Conservation (phyloP, 352 stramenopile species). For the Peronospora farinosa region DNA sequence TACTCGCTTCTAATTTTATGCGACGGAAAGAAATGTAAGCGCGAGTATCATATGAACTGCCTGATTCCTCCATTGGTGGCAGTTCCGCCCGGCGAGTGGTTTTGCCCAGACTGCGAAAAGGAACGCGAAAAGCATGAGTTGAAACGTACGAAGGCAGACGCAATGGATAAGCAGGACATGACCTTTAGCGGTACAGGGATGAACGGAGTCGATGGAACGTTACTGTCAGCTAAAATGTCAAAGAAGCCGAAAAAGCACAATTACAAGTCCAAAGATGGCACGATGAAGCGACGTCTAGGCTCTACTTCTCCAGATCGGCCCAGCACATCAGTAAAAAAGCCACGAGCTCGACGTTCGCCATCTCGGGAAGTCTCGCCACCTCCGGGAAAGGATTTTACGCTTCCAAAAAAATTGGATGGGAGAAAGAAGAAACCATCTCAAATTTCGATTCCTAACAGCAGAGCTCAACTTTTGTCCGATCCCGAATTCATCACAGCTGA, state of each 20-base stretch:
- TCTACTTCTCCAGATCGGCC: conserved; percentile 38
- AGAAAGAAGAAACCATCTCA: conserved; percentile 39
- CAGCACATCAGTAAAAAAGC: conserved; percentile 37
- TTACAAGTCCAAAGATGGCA: conserved; percentile 43
- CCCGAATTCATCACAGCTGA: conserved; percentile 32
- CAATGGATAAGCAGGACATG: conserved; percentile 17
- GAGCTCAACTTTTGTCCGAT: conserved; percentile 28
- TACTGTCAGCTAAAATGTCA: conserved; percentile 12
- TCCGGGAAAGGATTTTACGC: conserved; percentile 25
- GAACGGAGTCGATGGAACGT: conserved; percentile 16
- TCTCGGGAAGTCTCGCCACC: conserved; percentile 40
- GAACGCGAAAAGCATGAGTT: conserved; percentile 37
- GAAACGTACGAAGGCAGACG: conserved; percentile 25
- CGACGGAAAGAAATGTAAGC: conserved; percentile 73
- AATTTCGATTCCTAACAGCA: conserved; percentile 34
- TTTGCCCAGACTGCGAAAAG: conserved; percentile 60
- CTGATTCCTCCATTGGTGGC: conserved; percentile 53
- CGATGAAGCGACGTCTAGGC: conserved; percentile 50
- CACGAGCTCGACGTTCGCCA: conserved; percentile 33
- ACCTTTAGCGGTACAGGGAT: conserved; percentile 6
- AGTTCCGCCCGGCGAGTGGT: conserved; percentile 71
- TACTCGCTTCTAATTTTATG: conserved; percentile 82
- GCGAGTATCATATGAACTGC: conserved; percentile 85
- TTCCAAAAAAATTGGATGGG: conserved; percentile 30
- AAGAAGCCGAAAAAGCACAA: conserved; percentile 61